Conservation (phyloP, 2,329 filamentous ascomycete genomes). For the Diaporthe ampelina region DNA sequence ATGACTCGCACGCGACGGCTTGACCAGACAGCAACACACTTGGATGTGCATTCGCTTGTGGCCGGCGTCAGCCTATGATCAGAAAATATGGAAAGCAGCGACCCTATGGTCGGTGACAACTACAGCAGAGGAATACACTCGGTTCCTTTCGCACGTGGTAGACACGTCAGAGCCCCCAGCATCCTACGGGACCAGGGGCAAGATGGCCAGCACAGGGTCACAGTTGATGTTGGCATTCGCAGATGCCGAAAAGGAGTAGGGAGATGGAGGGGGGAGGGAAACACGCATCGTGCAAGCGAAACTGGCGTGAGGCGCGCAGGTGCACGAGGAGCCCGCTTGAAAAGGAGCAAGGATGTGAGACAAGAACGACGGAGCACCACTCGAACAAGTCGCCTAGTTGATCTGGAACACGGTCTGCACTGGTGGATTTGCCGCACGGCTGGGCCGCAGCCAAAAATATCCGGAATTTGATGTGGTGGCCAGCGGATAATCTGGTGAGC, state of each 20-base stretch:
- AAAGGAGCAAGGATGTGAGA: slow-evolving; percentile 18
- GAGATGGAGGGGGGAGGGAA: background rate
- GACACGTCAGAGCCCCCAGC: slow-evolving; percentile 20
- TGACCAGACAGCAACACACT: background rate
- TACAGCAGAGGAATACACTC: background rate
- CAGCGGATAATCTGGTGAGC: slow-evolving; percentile 17
- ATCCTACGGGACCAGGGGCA: background rate
- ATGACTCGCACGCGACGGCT: background rate
- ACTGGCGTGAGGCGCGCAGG: slow-evolving; percentile 12
- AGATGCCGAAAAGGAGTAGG: background rate
- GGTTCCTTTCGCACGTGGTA: background rate
- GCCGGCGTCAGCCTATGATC: background rate
- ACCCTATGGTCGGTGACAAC: background rate
- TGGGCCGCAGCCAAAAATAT: slow-evolving; percentile 21
- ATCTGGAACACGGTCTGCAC: slow-evolving; percentile 1
- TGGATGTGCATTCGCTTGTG: too few species aligned
- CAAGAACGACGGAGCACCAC: background rate
- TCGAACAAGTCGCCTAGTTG: background rate
- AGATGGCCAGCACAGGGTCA: background rate
- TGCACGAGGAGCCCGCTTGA: background rate
- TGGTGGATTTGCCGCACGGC: background rate
- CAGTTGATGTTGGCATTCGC: background rate
- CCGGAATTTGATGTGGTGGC: background rate
- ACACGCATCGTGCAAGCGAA: background rate
- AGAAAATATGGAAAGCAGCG: background rate